A percentile compares a stretch with the other conserved stretches of the same genome.
These are phyloP conservation scores for Hippophae gyantsensis DNA, from an alignment of 306 rosid species.

Conservation along the genomic window DNA sequence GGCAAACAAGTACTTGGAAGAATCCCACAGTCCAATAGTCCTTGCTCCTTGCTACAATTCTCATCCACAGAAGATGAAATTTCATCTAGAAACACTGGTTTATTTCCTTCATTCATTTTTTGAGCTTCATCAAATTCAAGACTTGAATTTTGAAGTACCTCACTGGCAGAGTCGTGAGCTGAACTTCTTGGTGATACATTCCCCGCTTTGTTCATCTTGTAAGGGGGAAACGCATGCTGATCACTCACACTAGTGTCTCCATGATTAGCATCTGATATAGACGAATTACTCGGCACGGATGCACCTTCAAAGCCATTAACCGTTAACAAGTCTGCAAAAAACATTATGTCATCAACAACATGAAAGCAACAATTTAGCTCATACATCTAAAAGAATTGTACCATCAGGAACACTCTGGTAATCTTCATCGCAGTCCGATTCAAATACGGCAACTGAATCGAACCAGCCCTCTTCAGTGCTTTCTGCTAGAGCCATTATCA, in stretches of 20 bases:
- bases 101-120: conserved; percentile 30
- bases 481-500: conserved; percentile 30
- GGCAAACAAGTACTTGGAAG: conserved; percentile 81
- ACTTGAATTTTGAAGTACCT: conserved; percentile 32
- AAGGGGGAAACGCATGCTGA: conserved; percentile 15
- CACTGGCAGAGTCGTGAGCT: conserved; percentile 18
- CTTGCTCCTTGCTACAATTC: conserved; percentile 14
- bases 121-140: conserved; percentile 24
- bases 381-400: conserved; percentile 16
- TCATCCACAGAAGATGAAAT: too few relatives aligned
- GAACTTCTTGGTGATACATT: conserved; percentile 25
- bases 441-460: conserved; percentile 59
- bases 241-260: conserved; percentile 18
- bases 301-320: conserved; percentile 41
- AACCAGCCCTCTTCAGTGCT: conserved; percentile 70
- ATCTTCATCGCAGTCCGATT: conserved; percentile 90
- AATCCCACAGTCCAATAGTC: conserved; percentile 81
- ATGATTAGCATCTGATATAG: conserved; percentile 41
- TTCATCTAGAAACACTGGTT: too few relatives aligned
- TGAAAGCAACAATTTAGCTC: neutral
- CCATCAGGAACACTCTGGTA: conserved; percentile 83
- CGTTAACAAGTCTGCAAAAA: conserved; percentile 51
- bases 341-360: neutral
- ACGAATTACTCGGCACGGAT: conserved; percentile 34
- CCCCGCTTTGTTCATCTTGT: conserved; percentile 33